Evolutionary conservation across 768 basidiomycete species (phyloP).

Genomic region (Lactarius akahatsu): DNA sequence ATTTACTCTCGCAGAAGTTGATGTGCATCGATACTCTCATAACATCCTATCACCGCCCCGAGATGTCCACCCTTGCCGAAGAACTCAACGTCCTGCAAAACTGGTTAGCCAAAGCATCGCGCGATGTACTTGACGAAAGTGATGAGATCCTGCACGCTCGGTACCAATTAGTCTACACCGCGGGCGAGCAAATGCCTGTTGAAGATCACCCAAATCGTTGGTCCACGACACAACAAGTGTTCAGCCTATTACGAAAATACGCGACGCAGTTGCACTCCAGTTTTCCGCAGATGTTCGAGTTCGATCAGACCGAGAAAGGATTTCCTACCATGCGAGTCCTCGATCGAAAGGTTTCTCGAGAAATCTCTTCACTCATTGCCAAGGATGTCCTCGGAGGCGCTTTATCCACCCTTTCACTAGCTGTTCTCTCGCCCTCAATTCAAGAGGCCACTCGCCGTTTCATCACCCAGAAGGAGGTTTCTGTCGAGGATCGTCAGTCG

Average conservation of each 20-base stretch:
- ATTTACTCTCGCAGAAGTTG: conserved; percentile 52
- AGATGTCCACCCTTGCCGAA: background rate
- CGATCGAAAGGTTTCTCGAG: background rate
- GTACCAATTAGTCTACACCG: conserved; percentile 50
- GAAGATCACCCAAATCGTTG: conserved; percentile 47
- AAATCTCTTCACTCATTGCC: conserved; percentile 4
- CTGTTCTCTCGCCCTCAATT: background rate
- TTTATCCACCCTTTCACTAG: background rate
- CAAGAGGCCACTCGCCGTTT: conserved; percentile 2
- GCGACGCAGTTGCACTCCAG: conserved; percentile 7
- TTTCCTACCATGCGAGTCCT: conserved; percentile 18
- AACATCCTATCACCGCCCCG: background rate
- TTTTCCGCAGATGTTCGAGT: background rate
- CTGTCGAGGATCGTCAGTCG: background rate
- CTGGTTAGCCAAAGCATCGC: background rate
- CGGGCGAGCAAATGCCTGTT: conserved; percentile 39
- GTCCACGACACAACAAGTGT: conserved; percentile 41
- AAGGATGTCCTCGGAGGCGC: background rate
- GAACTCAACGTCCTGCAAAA: background rate
- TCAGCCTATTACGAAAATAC: conserved; percentile 34
- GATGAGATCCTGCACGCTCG: conserved; percentile 44
- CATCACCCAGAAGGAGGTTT: conserved; percentile 7
- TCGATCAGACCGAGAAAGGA: background rate
- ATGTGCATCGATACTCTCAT: conserved; percentile 43
- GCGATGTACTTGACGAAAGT: conserved; percentile 20